Evolutionary conservation across 495 filamentous ascomycete species (phyloP).

Genomic region (Penicillium parvum): DNA sequence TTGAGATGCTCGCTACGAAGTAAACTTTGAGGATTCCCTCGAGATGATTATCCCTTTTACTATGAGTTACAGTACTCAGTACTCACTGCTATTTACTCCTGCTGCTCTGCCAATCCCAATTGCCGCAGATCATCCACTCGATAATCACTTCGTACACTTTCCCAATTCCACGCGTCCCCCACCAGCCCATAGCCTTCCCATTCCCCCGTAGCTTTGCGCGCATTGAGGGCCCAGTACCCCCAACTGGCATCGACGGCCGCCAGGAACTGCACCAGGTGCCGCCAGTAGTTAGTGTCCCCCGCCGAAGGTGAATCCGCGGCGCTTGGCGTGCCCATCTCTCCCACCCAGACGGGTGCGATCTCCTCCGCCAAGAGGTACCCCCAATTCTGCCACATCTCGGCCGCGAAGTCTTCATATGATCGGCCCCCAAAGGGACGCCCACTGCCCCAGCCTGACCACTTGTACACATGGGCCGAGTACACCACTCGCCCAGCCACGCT

Average conservation of each 20-base stretch:
- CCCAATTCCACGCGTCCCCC: slow-evolving; percentile 53
- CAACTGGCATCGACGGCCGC: slow-evolving; percentile 53
- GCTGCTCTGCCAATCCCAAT: slow-evolving; percentile 19
- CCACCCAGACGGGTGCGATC: slow-evolving; percentile 57
- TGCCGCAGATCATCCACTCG: slow-evolving; percentile 52
- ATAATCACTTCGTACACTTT: slow-evolving; percentile 46
- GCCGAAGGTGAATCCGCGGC: slow-evolving; percentile 27
- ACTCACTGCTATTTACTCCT: not conserved
- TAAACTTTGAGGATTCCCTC: too few species aligned
- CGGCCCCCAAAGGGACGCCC: slow-evolving; percentile 48
- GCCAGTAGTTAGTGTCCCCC: slow-evolving; percentile 57
- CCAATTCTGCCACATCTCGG: slow-evolving; percentile 57
- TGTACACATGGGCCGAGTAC: slow-evolving; percentile 59
- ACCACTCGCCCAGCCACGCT: slow-evolving; percentile 49
- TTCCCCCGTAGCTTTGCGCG: slow-evolving; percentile 50
- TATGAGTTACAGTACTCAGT: too few species aligned
- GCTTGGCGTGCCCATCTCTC: slow-evolving; percentile 53
- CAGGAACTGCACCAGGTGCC: slow-evolving; percentile 51
- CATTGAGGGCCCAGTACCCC: slow-evolving; percentile 62
- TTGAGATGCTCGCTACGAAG: too few species aligned
- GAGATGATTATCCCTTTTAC: too few species aligned
- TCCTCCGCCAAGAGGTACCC: slow-evolving; percentile 54
- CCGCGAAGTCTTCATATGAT: slow-evolving; percentile 51
- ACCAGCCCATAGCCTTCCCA: slow-evolving; percentile 53
- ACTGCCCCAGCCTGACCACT: slow-evolving; percentile 60